Evolutionary conservation across 2,329 filamentous ascomycete genomes (phyloP).

Genomic region (Amauroascus niger): DNA sequence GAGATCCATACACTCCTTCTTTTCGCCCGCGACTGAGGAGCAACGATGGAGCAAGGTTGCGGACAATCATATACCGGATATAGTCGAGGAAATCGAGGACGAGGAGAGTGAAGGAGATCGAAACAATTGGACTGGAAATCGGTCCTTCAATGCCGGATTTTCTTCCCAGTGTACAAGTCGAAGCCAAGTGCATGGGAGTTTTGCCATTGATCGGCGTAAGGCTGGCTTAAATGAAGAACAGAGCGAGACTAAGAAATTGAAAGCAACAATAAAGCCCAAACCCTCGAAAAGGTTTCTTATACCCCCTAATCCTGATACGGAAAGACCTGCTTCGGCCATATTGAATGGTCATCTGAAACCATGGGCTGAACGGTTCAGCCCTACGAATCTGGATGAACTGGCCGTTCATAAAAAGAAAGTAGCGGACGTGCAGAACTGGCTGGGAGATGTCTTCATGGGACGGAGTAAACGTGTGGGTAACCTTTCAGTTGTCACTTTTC

Average conservation of each 20-base stretch:
- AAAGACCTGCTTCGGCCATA: conserved; percentile 27
- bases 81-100: conserved; percentile 27
- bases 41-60: conserved; percentile 28
- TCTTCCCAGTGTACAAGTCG: neutral
- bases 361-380: conserved; percentile 81
- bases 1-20: conserved; percentile 36
- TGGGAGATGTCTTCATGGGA: conserved; percentile 62
- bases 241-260: neutral
- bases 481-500: too few species aligned
- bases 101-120: conserved; percentile 12
- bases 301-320: neutral
- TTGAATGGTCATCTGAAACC: conserved; percentile 36
- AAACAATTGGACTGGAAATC: neutral
- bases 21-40: conserved; percentile 31
- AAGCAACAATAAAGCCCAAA: conserved; percentile 14
- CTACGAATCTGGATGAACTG: conserved; percentile 65
- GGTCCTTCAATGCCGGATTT: neutral
- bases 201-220: neutral
- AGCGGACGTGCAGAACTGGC: conserved; percentile 70
- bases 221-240: neutral
- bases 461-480: conserved; percentile 32
- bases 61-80: conserved; percentile 18
- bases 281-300: conserved; percentile 26
- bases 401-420: conserved; percentile 95
- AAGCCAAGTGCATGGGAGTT: neutral